Percentiles rank a stretch among this genome's conserved stretches.
phyloP scores from a whole-genome alignment of 352 stramenopile species.

The Pythium phragmiticola region DNA sequence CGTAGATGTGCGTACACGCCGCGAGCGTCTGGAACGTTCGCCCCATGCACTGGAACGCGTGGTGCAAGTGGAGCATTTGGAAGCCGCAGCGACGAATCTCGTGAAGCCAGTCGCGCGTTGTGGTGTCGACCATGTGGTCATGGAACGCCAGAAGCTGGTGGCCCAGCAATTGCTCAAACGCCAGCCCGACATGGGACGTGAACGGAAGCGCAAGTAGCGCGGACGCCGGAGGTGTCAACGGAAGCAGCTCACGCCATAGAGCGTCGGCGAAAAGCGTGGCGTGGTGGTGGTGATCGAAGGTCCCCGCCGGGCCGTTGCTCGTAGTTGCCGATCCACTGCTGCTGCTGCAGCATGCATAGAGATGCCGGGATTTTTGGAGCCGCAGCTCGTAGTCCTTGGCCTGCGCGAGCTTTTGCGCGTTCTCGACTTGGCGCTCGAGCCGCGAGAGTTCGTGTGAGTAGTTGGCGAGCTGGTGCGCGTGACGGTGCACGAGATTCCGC shows the following conservation, averaged over 20 bases:
- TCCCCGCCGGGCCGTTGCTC: not conserved
- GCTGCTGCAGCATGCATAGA: constrained; percentile 33
- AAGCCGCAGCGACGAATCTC: constrained; percentile 51
- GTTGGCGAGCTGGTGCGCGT: constrained; percentile 64
- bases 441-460: constrained; percentile 67
- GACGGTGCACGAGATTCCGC: constrained; percentile 38
- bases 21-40: constrained; percentile 53
- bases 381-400: constrained; percentile 63
- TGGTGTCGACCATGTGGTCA: constrained; percentile 47
- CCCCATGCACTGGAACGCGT: constrained; percentile 58
- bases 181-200: constrained; percentile 52
- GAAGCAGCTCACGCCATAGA: constrained; percentile 53
- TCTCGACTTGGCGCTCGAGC: constrained; percentile 66
- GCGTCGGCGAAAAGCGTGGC: constrained; percentile 40
- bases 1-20: constrained; percentile 54
- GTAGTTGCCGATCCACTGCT: not conserved
- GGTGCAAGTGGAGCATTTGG: constrained; percentile 58
- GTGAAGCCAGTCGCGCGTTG: constrained; percentile 58
- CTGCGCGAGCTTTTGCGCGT: constrained; percentile 39
- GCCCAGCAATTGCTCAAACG: constrained; percentile 55
- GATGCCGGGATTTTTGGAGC: constrained; percentile 49
- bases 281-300: constrained; percentile 17
- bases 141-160: constrained; percentile 55
- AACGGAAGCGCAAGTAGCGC: constrained; percentile 27
- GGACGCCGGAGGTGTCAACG: constrained; percentile 22